Evolutionary conservation across 768 basidiomycete species (phyloP).

Genomic region (Pleurotus tuber-regium): DNA sequence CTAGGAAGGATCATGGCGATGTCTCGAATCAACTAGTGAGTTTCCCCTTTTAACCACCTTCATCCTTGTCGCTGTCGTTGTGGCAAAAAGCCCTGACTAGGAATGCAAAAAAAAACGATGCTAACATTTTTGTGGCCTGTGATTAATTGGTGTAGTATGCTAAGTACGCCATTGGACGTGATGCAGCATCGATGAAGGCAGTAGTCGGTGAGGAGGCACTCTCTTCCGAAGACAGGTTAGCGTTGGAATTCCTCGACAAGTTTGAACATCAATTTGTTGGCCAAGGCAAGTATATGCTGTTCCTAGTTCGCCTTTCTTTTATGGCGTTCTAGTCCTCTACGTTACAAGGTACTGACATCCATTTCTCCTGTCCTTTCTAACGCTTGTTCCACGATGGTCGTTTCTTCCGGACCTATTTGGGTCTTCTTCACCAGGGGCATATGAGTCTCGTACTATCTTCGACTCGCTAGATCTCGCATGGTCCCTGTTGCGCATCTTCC

Average conservation of each 20-base stretch:
- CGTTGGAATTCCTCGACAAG: conserved; percentile 95
- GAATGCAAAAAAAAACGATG: conserved; percentile 12
- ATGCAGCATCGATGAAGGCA: conserved; percentile 98
- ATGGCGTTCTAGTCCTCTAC: background rate
- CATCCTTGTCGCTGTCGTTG: background rate
- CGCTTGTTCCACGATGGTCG: no score
- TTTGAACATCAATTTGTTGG: conserved; percentile 98
- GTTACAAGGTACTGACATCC: background rate
- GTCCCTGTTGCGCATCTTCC: conserved; percentile 96
- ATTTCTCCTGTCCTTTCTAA: background rate
- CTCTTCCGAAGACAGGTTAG: conserved; percentile 92
- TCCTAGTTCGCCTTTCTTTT: no score
- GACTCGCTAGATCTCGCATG: conserved; percentile 97
- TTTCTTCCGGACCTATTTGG: background rate
- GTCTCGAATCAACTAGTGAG: conserved; percentile 97
- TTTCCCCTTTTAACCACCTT: conserved; percentile 15
- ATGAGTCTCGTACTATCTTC: conserved; percentile 94
- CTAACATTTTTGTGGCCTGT: conserved; percentile 1
- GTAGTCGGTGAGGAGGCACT: conserved; percentile 98
- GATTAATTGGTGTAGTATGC: conserved; percentile 64
- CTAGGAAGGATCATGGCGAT: conserved; percentile 97
- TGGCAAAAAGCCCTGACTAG: background rate
- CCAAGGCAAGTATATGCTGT: conserved; percentile 64
- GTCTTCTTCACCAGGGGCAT: conserved; percentile 56
- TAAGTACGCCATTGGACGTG: conserved; percentile 96